Evolutionary conservation across 768 basidiomycete genomes (phyloP), one percentile per base, ranked within the genome.

Genomic region (Boletus edulis): DNA sequence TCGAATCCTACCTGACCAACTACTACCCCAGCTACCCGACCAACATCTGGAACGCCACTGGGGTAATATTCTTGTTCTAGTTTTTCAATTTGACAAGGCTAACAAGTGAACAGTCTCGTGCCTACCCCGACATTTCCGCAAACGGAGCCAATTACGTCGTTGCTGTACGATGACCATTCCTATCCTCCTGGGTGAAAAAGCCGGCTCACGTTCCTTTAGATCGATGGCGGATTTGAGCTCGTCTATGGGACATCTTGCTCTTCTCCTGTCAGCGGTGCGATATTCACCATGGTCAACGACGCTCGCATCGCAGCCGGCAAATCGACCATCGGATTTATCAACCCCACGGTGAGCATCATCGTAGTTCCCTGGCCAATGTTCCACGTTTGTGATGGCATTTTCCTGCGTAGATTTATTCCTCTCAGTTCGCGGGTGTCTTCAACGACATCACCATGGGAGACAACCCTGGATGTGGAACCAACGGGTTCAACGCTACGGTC

Each of bases 401-500:
- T 18, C 20, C 8, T 6, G 4, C 12, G 17, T 39, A 58, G 57
- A 58, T 58, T 5, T 58, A 58, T 13, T 58, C 57, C 7, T 0
- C 56, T 9, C 29, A 52, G 31, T 58, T 58, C 37, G 22, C 45
- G 17, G 3, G 5, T 1, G 57, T 49, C 2, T 52, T 58, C 59
- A 71, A 78, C 53, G 81, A 82, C 51, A 80, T 82, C 46, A 77
- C 72, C 2, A 58, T 62, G 5, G 81, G 81, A 2, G 66, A 63
- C 2, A 81, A 80, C 53, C 72, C 67, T 3, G 78, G 80, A 2
- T 80, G 79, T 50, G 72, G 73, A 17, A 75, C 74, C 11, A 4
- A 46, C 2, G 77, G 77, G 1, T 79, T 68, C 61, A 68, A 67
- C 5, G 56, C 66, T 4, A 53, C 62, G 3, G 9, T 9, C 4